phyloP scores from a whole-genome alignment of 2,329 filamentous ascomycete genomes.

The Trichoderma guizhouense region DNA sequence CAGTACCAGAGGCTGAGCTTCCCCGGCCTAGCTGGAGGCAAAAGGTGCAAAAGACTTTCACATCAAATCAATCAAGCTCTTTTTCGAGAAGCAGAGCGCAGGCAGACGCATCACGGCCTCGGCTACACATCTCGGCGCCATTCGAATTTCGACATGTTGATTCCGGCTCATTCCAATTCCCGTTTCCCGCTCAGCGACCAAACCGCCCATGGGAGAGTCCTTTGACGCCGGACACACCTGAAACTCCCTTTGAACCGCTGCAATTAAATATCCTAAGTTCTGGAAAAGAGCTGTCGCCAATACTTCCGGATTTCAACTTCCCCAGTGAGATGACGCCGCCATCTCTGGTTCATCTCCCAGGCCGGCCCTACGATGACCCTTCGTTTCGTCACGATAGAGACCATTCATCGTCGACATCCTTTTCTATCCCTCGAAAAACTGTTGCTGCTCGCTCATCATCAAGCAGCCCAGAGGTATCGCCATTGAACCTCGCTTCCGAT shows the following conservation, averaged over 20 bases:
- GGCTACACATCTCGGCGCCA: slow-evolving; percentile 56
- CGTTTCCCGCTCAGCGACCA: slow-evolving; percentile 18
- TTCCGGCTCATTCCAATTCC: slow-evolving; percentile 43
- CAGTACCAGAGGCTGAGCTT: slow-evolving; percentile 23
- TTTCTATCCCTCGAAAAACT: slow-evolving; percentile 52
- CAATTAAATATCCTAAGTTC: slow-evolving; percentile 53
- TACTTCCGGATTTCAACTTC: slow-evolving; percentile 50
- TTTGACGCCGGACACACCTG: slow-evolving; percentile 26
- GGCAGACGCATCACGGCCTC: slow-evolving; percentile 45
- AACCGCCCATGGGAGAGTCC: slow-evolving; percentile 21
- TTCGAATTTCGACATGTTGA: slow-evolving; percentile 59
- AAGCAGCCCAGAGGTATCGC: slow-evolving; percentile 25
- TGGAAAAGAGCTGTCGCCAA: slow-evolving; percentile 48
- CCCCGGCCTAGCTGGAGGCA: slow-evolving; percentile 23
- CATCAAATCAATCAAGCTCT: slow-evolving; percentile 40
- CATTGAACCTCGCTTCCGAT: slow-evolving; percentile 42
- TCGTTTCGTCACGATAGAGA: slow-evolving; percentile 40
- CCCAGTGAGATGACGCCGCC: slow-evolving; percentile 39
- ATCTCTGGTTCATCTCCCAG: slow-evolving; percentile 33
- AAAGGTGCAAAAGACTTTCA: slow-evolving; percentile 24
- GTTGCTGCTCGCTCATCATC: slow-evolving; percentile 26
- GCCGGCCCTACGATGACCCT: slow-evolving; percentile 34
- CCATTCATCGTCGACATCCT: slow-evolving; percentile 49
- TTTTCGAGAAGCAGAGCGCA: slow-evolving; percentile 46
- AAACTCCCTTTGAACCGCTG: slow-evolving; percentile 49